phyloP scores from a whole-genome alignment of 2,329 filamentous ascomycete species.

The Gnomoniopsis sp. region DNA sequence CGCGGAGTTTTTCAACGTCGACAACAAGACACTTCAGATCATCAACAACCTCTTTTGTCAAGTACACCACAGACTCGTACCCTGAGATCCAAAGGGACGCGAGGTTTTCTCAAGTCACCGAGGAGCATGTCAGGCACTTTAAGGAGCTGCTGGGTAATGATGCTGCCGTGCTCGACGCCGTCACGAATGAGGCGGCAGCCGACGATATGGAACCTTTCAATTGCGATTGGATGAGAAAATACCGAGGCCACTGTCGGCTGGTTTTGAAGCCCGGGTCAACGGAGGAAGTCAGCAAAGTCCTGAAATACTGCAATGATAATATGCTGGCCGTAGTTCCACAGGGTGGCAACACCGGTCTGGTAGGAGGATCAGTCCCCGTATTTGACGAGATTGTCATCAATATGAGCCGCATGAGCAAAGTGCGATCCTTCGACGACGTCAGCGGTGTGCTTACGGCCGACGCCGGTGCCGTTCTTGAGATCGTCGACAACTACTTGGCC shows the following conservation, averaged over 20 bases:
- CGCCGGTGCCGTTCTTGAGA: constrained; percentile 86
- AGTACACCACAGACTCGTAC: constrained; percentile 83
- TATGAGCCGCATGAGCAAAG: constrained; percentile 83
- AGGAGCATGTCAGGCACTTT: constrained; percentile 81
- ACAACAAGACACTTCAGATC: constrained; percentile 24
- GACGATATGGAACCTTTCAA: constrained; percentile 92
- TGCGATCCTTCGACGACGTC: constrained; percentile 88
- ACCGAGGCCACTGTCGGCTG: constrained; percentile 82
- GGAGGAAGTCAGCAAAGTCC: constrained; percentile 83
- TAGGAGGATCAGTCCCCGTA: constrained; percentile 92
- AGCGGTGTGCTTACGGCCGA: constrained; percentile 88
- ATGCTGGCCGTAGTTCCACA: constrained; percentile 92
- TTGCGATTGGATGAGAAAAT: constrained; percentile 99
- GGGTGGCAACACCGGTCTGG: constrained; percentile 93
- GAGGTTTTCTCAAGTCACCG: constrained; percentile 69
- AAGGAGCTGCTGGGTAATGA: constrained; percentile 73
- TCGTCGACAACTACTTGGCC: constrained; percentile 80
- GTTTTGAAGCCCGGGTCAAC: constrained; percentile 83
- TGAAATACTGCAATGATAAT: constrained; percentile 94
- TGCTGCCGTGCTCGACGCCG: constrained; percentile 79
- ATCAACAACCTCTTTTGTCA: constrained; percentile 32
- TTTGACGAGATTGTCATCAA: constrained; percentile 98
- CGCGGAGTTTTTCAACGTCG: constrained; percentile 24
- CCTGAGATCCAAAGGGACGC: constrained; percentile 77
- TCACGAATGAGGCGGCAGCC: constrained; percentile 63